These are phyloP conservation scores for Saccharum spontaneum DNA, from an alignment of 176 grass and related monocot species.

Conservation along the genomic window DNA sequence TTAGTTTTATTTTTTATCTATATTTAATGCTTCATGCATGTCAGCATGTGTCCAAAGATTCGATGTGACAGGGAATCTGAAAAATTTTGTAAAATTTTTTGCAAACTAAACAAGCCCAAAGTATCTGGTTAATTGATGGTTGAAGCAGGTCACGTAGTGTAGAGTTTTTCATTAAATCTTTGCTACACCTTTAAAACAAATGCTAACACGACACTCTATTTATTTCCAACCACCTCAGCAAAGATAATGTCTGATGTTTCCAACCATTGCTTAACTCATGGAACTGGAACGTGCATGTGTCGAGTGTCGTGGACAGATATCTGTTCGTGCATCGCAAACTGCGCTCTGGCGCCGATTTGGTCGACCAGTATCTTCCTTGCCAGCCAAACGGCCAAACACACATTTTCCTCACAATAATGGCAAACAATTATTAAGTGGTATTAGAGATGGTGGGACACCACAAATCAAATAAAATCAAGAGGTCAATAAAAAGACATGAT, in stretches of 20 bases:
- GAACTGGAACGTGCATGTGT: neutral
- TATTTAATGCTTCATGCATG: no score
- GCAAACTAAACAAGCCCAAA: no score
- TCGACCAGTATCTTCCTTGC: neutral
- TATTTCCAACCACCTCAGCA: neutral
- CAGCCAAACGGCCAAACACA: conserved; percentile 2
- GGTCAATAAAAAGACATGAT: neutral
- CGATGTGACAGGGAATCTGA: no score
- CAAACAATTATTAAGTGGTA: no score
- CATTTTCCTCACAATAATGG: neutral
- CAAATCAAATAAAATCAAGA: neutral
- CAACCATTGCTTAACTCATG: neutral
- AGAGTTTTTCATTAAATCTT: no score
- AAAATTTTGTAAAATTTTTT: no score
- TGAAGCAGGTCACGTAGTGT: no score
- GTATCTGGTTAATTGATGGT: no score
- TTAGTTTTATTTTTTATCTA: no score
- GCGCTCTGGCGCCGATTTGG: neutral
- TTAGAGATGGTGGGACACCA: neutral
- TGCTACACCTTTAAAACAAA: no score
- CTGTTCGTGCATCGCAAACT: neutral
- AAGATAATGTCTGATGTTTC: neutral
- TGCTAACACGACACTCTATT: no score
- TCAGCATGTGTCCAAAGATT: no score
- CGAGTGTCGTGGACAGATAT: neutral